Base-by-base conservation (phyloP, 768 basidiomycete species). In the Tulasnella sp. region DNA sequence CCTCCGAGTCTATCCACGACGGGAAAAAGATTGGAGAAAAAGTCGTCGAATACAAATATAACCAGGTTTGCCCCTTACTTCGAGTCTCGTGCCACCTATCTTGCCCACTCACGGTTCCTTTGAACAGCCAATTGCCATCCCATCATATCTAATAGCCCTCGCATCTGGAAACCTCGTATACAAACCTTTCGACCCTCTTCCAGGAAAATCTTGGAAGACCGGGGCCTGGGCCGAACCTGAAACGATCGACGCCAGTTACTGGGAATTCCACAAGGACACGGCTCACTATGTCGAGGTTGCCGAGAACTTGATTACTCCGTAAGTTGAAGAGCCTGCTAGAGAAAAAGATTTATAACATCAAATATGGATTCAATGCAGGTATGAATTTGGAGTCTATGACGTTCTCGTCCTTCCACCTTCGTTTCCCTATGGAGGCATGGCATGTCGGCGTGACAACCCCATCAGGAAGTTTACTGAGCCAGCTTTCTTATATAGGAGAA, bases 141-240 rank as follows among this genome's bases (percentile, higher is more conserved):
- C 97, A 0, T 90, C 91, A 0, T 98, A 99, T 81, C 85, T 98
- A n/a, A 86, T 98, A 70, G 97, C 97, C 2, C 91, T 98, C 73
- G 96, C 96, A 0, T 87, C 88, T 0, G 96, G 96, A 0, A 91
- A 97, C 81, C 83, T 97, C 2, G 86, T 85, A 29, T 96, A 96
- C 83, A 79, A 74, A 19, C 71, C 69, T 0, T 94, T 96, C 81
- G 83, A 87, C 3, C 83, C 84, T 39, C 83, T 87, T 12, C 82
- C 87, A 42, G 92, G 90, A 22, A 91, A 88, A 79, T 80, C 85
- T n/a, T 94, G 97, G 93, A 90, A 84, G 19, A 90, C 86, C 17
- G 96, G 96, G 0, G 87, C 96, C 5, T 98, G 96, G 96, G 90
- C 94, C 0, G 95, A 98, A 83, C 95, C 95, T 0, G 89, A 91